These are phyloP conservation scores for Kurtzmaniella natalensis DNA, from an alignment of 1,139 yeast species.

Conservation along the genomic window DNA sequence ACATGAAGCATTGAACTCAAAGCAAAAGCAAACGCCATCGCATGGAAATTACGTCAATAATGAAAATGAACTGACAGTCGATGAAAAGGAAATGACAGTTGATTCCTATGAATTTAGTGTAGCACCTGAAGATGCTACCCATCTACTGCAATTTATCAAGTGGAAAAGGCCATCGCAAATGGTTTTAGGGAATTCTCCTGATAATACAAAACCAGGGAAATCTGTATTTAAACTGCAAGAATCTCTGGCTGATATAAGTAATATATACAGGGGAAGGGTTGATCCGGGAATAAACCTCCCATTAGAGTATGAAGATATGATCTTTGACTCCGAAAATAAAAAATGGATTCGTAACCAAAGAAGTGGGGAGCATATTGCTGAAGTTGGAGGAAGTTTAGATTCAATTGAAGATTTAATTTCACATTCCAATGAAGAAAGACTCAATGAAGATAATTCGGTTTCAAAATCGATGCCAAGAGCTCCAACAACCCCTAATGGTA, in stretches of 20 bases:
- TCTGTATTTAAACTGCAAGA: not conserved
- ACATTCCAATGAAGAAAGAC: constrained; percentile 10
- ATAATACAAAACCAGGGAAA: constrained; percentile 4
- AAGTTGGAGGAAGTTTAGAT: constrained; percentile 29
- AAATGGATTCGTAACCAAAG: constrained; percentile 32
- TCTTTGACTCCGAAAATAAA: constrained; percentile 32
- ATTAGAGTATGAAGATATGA: constrained; percentile 35
- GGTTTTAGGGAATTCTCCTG: constrained; percentile 15
- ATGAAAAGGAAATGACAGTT: constrained; percentile 15
- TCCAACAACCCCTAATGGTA: constrained; percentile 1
- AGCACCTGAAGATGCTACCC: constrained; percentile 13
- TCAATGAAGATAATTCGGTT: constrained; percentile 3
- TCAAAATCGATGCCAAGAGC: too few species aligned
- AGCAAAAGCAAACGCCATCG: constrained; percentile 13
- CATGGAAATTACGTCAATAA: constrained; percentile 10
- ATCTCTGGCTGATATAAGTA: not conserved
- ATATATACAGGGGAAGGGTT: constrained; percentile 22
- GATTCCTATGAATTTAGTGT: constrained; percentile 22
- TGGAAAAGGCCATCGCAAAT: constrained; percentile 41
- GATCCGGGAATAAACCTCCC: constrained; percentile 36
- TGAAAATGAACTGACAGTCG: constrained; percentile 5
- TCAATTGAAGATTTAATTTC: constrained; percentile 40
- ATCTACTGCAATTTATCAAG: constrained; percentile 22
- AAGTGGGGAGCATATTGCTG: constrained; percentile 20
- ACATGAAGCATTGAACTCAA: constrained; percentile 13